Evolutionary conservation across 148 eudicot genomes (phyloP), one percentile per base, ranked within the genome.

Genomic region (Salicornia ramosissima): DNA sequence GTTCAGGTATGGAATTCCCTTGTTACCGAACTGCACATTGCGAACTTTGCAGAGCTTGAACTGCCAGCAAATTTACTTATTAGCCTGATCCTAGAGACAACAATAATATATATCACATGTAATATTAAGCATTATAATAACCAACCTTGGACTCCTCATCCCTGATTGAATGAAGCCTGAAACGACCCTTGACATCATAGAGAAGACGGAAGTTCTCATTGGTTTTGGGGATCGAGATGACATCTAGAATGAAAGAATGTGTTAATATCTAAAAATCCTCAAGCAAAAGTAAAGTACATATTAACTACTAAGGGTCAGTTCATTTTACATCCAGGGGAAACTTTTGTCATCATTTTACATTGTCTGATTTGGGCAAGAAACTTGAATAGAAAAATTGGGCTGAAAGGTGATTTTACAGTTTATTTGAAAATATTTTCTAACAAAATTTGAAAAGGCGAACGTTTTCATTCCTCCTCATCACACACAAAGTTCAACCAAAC

Each of bases 1-100:
- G 80, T 83, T 85, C 10, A 85, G 30, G 79, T 80, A 85, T 6
- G 88, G 88, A 36, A 85, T 85, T 0, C 84, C 88, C 34, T 85
- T 85, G 61, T 65, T 56, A 25, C 88, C 88, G 57, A 85, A 82
- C 72, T 80, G 82, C 53, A 85, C 84, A 21, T 85, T 78, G 0
- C 86, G 75, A 47, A 85, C 88, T 70, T 85, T 85, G 86, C 88
- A 85, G 10, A 85, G 83, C 75, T 85, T 85, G 70, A 80, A 85
- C 83, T 84, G 87, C 56, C 55, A 61, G 2, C 31, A 60, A 28
- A 47, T 9, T 10, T 36, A 24, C 11, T 24, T 45, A 15, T 56
- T 55, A 25, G 57, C 22, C 46, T 0, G 0, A 16, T 46, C 34
- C 54, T 18, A 46, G 13, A 40, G 15, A 31, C 0, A 65, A 8